These are phyloP conservation scores for Porcisia deanei DNA, from an alignment of 208 protist genomes.

Conservation along the genomic window DNA sequence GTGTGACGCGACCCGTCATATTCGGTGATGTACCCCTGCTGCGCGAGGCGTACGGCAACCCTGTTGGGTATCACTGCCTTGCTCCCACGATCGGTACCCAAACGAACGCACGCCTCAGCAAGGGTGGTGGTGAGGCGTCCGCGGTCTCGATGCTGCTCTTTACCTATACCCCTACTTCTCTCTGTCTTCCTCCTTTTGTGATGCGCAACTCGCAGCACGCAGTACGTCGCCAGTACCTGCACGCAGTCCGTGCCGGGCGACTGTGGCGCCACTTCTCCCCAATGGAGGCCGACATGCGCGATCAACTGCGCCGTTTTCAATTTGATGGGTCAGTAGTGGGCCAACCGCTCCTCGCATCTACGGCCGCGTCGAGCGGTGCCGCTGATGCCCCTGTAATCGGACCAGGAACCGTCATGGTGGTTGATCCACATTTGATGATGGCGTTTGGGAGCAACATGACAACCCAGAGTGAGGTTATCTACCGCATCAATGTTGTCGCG, in stretches of 20 bases:
- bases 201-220: conserved; percentile 67
- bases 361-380: not conserved
- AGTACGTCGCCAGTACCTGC: conserved; percentile 73
- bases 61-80: conserved; percentile 81
- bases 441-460: conserved; percentile 76
- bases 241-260: conserved; percentile 35
- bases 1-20: conserved; percentile 67
- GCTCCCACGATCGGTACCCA: conserved; percentile 76
- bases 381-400: conserved; percentile 22
- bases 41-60: conserved; percentile 74
- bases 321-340: conserved; percentile 63
- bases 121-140: conserved; percentile 9
- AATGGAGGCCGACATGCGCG: conserved; percentile 70
- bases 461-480: conserved; percentile 49
- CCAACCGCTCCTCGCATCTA: conserved; percentile 18
- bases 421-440: conserved; percentile 86
- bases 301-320: conserved; percentile 70
- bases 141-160: conserved; percentile 81
- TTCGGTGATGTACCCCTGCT: conserved; percentile 79
- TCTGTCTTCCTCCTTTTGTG: conserved; percentile 58
- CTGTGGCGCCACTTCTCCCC: conserved; percentile 62
- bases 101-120: conserved; percentile 51
- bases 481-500: conserved; percentile 66
- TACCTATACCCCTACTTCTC: conserved; percentile 54
- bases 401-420: conserved; percentile 68